Base-by-base conservation (phyloP, 768 basidiomycete genomes). In the Kwoniella newhampshirensis region DNA sequence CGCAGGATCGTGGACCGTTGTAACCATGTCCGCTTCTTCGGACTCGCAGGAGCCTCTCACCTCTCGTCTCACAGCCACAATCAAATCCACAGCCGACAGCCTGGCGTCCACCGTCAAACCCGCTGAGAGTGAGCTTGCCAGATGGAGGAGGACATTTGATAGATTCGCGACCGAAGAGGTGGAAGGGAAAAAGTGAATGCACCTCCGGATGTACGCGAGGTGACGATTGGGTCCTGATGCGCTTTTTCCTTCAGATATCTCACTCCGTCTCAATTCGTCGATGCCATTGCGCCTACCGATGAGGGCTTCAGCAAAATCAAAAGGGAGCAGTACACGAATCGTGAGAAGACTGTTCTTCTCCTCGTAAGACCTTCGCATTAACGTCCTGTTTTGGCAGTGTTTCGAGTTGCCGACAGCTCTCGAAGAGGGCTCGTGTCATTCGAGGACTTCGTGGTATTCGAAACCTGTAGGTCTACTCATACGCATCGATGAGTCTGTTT, bases 361-460 rank as follows among this genome's bases (percentile, higher is more conserved):
- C n/a, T n/a, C n/a, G n/a, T n/a, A n/a, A n/a, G n/a, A n/a, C n/a
- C n/a, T n/a, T n/a, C n/a, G n/a, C n/a, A n/a, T n/a, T n/a, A n/a
- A n/a, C n/a, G n/a, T n/a, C n/a, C 23, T 35, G 23, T 23, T 11
- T 28, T 12, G 2, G n/a, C 39, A 77, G 76, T 78, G 35, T 78
- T 78, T 62, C 50, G 59, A 3, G 75, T 78, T 6, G 77, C 77
- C 12, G 76, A 78, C 42, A 51, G 51, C 17, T 55, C 62, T 17
- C 57, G 60, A 26, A 51, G 76, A 35, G 75, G 75, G n/a, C 45
- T 70, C 32, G 63, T 77, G 13, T 74, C 73, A 13, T 97, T 91
- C 87, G 91, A 96, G 68, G 96, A 99, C 77, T 99, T 96, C 66
- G 86, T 86, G 5, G 87, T 94, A 60, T 99, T 99, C 74, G 88